Evolutionary conservation across 1,284 basidiomycete species (phyloP), one percentile per base, ranked within the genome.

Genomic region (Sporisorium iseilematis-ciliati): DNA sequence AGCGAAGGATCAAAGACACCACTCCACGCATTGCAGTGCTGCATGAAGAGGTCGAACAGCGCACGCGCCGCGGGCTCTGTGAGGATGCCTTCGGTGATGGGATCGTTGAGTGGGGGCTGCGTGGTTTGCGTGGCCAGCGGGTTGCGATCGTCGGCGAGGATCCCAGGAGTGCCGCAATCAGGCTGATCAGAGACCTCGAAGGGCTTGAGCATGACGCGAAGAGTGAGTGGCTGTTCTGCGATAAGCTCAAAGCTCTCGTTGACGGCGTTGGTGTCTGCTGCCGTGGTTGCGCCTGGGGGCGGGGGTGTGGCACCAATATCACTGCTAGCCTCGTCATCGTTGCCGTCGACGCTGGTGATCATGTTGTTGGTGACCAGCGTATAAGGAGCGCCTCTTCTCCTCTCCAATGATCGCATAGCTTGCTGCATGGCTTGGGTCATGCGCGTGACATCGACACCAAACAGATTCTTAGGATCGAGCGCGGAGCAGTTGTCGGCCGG

Each of bases 181-280:
- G 64, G 64, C n/a, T 63, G 56, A 18, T 69, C 63, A 10, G 65
- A 62, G 2, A 77, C 70, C 46, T 76, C 74, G 42, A 76, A 76
- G 0, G 75, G 75, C 55, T 73, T 73, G 56, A 77, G 75, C 75
- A 77, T 77, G 57, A 66, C 61, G 1, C 70, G 61, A 8, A 77
- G 50, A 4, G 75, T 77, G 11, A 77, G 45, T 2, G 75, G 75
- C 46, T 77, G 75, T 33, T 77, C 75, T 18, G 69, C 70, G 43
- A 77, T 70, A 8, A 77, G 75, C 61, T 77, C 75, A 41, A 68
- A 76, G 33, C 65, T 73, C 29, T 73, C 75, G 38, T 76, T 76
- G 65, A 35, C 68, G 2, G 68, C 74, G 16, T 72, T 72, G 21
- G 74, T 72, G 53, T 76, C 69, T 11, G 52, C 53, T 14, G 55